These are phyloP conservation scores for Epichloe sibirici DNA, from an alignment of 2,329 filamentous ascomycete species.

Conservation along the genomic window DNA sequence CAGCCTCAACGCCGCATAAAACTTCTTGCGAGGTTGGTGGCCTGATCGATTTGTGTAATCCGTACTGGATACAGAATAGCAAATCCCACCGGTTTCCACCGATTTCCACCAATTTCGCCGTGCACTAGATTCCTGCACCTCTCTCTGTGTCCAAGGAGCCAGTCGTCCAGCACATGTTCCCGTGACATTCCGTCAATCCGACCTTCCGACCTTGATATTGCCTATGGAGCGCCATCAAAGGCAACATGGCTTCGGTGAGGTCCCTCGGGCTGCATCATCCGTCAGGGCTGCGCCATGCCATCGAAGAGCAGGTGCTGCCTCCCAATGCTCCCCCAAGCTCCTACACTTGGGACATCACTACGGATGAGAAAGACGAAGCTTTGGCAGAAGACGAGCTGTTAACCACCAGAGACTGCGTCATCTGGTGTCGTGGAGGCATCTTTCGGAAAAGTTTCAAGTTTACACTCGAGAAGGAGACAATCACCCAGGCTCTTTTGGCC, in stretches of 20 bases:
- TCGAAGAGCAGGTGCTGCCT: conserved; percentile 67
- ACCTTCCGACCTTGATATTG: conserved; percentile 5
- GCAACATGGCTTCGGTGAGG: conserved; percentile 72
- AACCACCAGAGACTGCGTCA: conserved; percentile 59
- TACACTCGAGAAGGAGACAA: conserved; percentile 71
- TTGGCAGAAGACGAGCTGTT: conserved; percentile 67
- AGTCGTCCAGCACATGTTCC: background rate
- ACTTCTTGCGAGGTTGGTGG: background rate
- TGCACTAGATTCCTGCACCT: background rate
- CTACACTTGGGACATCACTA: conserved; percentile 64
- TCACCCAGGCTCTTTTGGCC: conserved; percentile 78
- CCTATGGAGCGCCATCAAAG: conserved; percentile 20
- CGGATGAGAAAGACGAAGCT: conserved; percentile 25
- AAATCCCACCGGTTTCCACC: background rate
- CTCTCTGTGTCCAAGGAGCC: background rate
- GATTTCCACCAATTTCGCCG: no score
- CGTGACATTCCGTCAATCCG: background rate
- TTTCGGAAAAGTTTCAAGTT: conserved; percentile 81
- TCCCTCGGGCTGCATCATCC: conserved; percentile 89
- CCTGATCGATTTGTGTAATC: background rate
- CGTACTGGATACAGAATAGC: background rate
- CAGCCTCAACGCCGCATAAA: background rate
- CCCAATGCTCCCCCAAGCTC: conserved; percentile 48
- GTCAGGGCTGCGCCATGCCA: conserved; percentile 67
- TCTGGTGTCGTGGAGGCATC: conserved; percentile 80